phyloP scores from a whole-genome alignment of 1,139 yeast species.

The Lodderomyces margitis region DNA sequence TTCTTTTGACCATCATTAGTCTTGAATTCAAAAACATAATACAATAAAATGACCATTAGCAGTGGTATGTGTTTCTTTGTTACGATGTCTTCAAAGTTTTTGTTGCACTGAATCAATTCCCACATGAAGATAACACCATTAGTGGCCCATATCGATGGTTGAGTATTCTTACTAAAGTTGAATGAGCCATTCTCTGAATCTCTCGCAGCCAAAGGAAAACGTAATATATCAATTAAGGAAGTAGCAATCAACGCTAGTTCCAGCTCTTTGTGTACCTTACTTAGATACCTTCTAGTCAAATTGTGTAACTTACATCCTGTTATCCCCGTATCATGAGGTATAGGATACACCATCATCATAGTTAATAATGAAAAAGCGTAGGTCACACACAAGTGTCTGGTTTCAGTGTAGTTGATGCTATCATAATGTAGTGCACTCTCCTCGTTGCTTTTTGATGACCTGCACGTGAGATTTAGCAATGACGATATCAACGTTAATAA shows the following conservation, averaged over 20 bases:
- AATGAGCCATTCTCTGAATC: constrained; percentile 19
- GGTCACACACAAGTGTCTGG: constrained; percentile 54
- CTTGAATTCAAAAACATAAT: constrained; percentile 52
- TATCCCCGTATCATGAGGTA: constrained; percentile 45
- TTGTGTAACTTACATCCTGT: constrained; percentile 38
- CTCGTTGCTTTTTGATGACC: constrained; percentile 29
- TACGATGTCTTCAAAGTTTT: constrained; percentile 46
- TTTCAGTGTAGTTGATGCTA: constrained; percentile 34
- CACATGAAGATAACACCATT: constrained; percentile 66
- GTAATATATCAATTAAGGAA: constrained; percentile 47
- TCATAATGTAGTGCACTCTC: constrained; percentile 36
- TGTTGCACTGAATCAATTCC: constrained; percentile 78
- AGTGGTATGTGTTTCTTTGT: constrained; percentile 52
- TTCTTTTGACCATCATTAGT: constrained; percentile 31
- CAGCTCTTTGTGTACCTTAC: constrained; percentile 51
- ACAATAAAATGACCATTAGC: constrained; percentile 52
- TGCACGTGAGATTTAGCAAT: constrained; percentile 57
- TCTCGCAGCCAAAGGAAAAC: constrained; percentile 34
- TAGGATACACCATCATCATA: constrained; percentile 61
- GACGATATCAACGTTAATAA: constrained; percentile 63
- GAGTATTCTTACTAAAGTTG: constrained; percentile 18
- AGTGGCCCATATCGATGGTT: constrained; percentile 49
- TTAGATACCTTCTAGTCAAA: constrained; percentile 49
- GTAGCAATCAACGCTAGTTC: constrained; percentile 51
- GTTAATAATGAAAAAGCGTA: constrained; percentile 63